These are phyloP conservation scores for Neurospora sp. DNA, from an alignment of 495 filamentous ascomycete genomes.

Conservation along the genomic window DNA sequence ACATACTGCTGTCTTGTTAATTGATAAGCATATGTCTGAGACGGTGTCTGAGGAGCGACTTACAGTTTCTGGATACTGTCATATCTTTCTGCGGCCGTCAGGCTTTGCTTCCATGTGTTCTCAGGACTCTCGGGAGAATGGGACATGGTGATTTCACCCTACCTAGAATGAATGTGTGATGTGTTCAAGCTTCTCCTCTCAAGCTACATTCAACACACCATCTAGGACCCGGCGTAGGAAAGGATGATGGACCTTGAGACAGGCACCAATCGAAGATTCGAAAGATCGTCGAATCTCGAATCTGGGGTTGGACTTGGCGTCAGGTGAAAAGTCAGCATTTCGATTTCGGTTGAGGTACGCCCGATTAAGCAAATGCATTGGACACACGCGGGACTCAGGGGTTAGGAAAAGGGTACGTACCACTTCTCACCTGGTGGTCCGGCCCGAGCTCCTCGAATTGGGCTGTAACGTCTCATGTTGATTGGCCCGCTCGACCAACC, in stretches of 20 bases:
- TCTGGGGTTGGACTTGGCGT: not conserved
- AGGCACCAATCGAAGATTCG: not conserved
- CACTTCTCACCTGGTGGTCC: not conserved
- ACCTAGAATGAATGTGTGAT: too few species aligned
- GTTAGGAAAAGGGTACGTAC: not conserved
- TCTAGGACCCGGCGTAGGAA: not conserved
- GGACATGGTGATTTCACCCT: not conserved
- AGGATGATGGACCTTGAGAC: not conserved
- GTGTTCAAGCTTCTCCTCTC: too few species aligned
- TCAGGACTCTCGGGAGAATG: not conserved
- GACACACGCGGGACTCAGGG: not conserved
- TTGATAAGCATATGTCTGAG: not conserved
- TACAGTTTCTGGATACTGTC: conserved; percentile 43
- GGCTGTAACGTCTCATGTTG: not conserved
- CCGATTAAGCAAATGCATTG: not conserved
- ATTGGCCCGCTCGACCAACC: not conserved
- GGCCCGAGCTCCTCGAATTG: not conserved
- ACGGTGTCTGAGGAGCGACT: conserved; percentile 7
- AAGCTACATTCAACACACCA: not conserved
- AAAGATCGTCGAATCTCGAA: not conserved
- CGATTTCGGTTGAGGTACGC: not conserved
- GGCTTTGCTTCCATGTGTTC: not conserved
- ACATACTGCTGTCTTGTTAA: not conserved
- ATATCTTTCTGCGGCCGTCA: conserved; percentile 40
- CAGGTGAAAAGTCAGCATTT: not conserved